Percentiles rank a stretch among this genome's conserved stretches.
Conservation (phyloP, 2,329 filamentous ascomycete genomes). For the Aspergillus sp. region DNA sequence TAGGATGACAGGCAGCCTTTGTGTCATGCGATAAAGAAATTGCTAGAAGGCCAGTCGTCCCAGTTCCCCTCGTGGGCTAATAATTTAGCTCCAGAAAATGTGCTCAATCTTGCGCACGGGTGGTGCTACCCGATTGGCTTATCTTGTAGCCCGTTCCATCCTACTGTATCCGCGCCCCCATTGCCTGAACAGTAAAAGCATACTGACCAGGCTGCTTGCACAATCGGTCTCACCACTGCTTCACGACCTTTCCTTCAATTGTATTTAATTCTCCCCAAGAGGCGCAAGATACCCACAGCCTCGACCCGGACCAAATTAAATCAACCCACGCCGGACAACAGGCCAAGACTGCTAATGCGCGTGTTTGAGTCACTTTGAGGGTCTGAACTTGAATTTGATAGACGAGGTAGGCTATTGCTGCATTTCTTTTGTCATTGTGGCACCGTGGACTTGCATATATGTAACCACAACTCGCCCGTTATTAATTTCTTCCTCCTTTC, state of each 20-base stretch:
- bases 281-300: background rate
- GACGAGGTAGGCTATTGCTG: background rate
- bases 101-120: constrained; percentile 24
- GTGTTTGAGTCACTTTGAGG: background rate
- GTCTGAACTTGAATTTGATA: background rate
- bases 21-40: background rate
- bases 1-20: background rate
- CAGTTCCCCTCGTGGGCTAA: background rate
- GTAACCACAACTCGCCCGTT: background rate
- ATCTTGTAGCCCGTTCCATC: background rate
- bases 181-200: too few relatives aligned
- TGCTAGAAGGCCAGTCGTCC: background rate
- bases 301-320: background rate
- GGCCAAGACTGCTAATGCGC: background rate
- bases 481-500: background rate
- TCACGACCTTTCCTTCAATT: background rate
- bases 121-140: background rate
- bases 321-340: background rate
- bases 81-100: constrained; percentile 17
- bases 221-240: background rate
- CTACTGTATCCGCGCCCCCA: background rate
- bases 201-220: too few relatives aligned
- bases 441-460: background rate
- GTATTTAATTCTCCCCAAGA: background rate
- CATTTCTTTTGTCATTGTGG: background rate